Conservation (phyloP, 176 grass and related monocot species). For the Oryza punctata region DNA sequence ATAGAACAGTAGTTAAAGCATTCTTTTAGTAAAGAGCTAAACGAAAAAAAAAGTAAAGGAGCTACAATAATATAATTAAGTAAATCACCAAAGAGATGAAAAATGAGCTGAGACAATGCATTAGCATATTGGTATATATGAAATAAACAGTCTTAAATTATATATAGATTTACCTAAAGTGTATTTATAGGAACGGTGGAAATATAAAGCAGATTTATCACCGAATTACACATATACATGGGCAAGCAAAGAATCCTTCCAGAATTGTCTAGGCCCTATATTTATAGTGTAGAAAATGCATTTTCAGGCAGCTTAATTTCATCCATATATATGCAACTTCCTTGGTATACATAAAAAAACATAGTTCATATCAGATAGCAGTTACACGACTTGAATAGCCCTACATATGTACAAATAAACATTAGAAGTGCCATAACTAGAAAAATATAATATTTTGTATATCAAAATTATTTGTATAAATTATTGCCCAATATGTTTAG, state of each 20-base stretch:
- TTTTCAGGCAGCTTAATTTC: not conserved
- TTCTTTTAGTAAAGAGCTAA: conserved; percentile 44
- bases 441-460: not conserved
- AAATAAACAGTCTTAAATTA: not conserved
- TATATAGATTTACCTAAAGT: not conserved
- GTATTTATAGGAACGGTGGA: not conserved
- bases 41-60: conserved; percentile 22
- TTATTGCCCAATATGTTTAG: not conserved
- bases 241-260: not conserved
- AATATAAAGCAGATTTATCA: not conserved
- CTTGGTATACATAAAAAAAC: not conserved
- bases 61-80: not conserved
- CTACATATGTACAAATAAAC: not conserved
- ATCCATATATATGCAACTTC: not conserved
- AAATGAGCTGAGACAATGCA: not conserved
- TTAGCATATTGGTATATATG: not conserved
- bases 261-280: not conserved
- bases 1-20: conserved; percentile 41
- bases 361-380: not conserved
- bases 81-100: conserved; percentile 20
- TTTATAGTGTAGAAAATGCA: not conserved
- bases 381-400: not conserved
- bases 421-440: not conserved
- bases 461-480: not conserved
- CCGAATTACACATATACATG: not conserved